Conservation (phyloP, 805 yeast genomes). For the Saccharomycopsis malanga region DNA sequence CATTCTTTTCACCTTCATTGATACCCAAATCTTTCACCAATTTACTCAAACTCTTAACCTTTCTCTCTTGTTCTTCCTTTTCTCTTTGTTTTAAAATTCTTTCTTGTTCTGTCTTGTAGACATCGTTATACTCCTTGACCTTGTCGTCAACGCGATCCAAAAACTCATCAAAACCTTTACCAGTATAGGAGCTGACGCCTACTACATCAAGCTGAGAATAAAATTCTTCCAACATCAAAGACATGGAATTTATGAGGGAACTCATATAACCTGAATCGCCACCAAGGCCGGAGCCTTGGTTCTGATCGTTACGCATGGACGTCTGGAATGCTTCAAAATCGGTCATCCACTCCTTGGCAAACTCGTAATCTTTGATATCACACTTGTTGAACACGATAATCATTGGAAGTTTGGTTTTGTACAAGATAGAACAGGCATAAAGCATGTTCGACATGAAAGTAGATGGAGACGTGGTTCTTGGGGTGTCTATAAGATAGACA, state of each 20-base stretch:
- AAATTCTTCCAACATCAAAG: constrained; percentile 92
- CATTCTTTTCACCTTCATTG: constrained; percentile 24
- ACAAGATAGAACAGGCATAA: constrained; percentile 93
- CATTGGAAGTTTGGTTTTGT: constrained; percentile 95
- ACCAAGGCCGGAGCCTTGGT: constrained; percentile 53
- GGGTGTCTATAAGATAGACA: constrained; percentile 95
- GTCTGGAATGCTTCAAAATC: constrained; percentile 89
- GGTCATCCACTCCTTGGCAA: constrained; percentile 95
- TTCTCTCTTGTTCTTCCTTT: constrained; percentile 62
- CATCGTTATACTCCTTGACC: constrained; percentile 79
- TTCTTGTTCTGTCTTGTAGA: constrained; percentile 81
- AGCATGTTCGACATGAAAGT: constrained; percentile 98
- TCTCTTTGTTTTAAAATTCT: constrained; percentile 69
- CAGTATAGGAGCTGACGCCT: constrained; percentile 89
- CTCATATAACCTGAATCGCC: constrained; percentile 86
- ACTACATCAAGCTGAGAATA: constrained; percentile 89
- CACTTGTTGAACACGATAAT: constrained; percentile 93
- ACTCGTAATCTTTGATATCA: constrained; percentile 76
- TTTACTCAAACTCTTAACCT: constrained; percentile 60
- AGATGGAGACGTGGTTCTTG: constrained; percentile 88
- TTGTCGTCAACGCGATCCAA: constrained; percentile 77
- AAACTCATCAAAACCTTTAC: constrained; percentile 90
- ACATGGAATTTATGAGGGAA: constrained; percentile 89
- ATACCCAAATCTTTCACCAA: constrained; percentile 86
- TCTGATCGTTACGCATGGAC: constrained; percentile 63